Evolutionary conservation across 2,329 filamentous ascomycete genomes (phyloP).

Genomic region (Lithohypha guttulata): DNA sequence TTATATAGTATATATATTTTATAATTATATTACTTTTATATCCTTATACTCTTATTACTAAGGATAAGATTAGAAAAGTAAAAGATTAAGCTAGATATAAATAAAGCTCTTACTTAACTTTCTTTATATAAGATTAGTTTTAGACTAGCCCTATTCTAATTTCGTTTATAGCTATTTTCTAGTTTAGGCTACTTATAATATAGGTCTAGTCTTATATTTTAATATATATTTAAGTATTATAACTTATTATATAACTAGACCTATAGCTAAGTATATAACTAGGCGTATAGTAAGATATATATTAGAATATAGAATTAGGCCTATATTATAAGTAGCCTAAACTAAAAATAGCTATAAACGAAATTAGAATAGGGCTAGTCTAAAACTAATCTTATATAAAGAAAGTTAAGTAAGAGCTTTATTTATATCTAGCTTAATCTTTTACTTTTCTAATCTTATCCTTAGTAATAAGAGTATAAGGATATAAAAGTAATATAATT

Average conservation of each 20-base stretch:
- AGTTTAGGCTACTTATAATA: slow-evolving; percentile 13
- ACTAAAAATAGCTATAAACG: slow-evolving; percentile 8
- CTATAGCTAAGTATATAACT: slow-evolving; percentile 5
- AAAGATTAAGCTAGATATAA: slow-evolving; percentile 17
- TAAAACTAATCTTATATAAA: neutral
- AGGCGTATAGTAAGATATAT: slow-evolving; percentile 2
- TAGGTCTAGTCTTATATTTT: slow-evolving; percentile 3
- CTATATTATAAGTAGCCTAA: too few relatives aligned
- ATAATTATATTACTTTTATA: too few relatives aligned
- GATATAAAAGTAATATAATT: too few relatives aligned
- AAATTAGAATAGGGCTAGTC: neutral
- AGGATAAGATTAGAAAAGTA: slow-evolving; percentile 16
- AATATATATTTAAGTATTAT: slow-evolving; percentile 3
- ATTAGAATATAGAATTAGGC: neutral
- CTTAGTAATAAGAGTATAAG: neutral
- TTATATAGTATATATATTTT: slow-evolving; percentile 3
- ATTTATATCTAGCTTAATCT: neutral
- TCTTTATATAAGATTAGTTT: slow-evolving; percentile 17
- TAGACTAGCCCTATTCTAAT: slow-evolving; percentile 13
- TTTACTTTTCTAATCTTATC: slow-evolving; percentile 1
- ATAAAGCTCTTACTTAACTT: slow-evolving; percentile 12
- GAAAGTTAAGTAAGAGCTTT: neutral
- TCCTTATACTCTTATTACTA: too few relatives aligned
- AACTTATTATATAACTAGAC: neutral
- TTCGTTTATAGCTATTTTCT: slow-evolving; percentile 17